Evolutionary conservation across 176 grass and related monocot species (phyloP).

Genomic region (Otatea glauca): DNA sequence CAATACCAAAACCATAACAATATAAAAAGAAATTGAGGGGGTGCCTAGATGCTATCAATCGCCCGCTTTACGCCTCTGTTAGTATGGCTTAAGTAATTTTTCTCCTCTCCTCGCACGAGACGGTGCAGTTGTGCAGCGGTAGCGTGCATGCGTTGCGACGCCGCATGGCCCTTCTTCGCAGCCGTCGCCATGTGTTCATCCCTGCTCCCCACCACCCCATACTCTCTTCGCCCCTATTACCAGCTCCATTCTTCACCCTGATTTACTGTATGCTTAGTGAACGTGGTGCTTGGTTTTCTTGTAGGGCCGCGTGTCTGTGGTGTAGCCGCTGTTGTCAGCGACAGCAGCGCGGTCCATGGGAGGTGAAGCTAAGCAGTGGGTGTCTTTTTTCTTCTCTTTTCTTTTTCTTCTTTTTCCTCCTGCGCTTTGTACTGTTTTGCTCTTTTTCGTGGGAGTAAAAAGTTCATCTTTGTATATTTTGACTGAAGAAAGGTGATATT

Average conservation of each 20-base stretch:
- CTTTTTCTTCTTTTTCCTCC: too few relatives aligned
- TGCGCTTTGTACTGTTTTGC: background rate
- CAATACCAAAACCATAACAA: too few relatives aligned
- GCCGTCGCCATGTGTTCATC: background rate
- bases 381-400: background rate
- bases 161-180: slow-evolving; percentile 22
- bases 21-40: too few relatives aligned
- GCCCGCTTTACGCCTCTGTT: too few relatives aligned
- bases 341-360: background rate
- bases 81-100: too few relatives aligned
- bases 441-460: background rate
- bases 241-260: background rate
- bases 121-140: too few relatives aligned
- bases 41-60: too few relatives aligned
- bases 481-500: background rate
- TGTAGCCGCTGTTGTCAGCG: background rate
- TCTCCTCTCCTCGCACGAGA: too few relatives aligned
- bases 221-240: background rate
- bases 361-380: slow-evolving; percentile 3
- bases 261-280: background rate
- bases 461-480: background rate
- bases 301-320: slow-evolving; percentile 9
- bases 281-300: slow-evolving; percentile 1
- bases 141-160: too few relatives aligned
- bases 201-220: background rate